Evolutionary conservation across 129 eudicot genomes (phyloP).

Genomic region (Pulicaria dysenterica): DNA sequence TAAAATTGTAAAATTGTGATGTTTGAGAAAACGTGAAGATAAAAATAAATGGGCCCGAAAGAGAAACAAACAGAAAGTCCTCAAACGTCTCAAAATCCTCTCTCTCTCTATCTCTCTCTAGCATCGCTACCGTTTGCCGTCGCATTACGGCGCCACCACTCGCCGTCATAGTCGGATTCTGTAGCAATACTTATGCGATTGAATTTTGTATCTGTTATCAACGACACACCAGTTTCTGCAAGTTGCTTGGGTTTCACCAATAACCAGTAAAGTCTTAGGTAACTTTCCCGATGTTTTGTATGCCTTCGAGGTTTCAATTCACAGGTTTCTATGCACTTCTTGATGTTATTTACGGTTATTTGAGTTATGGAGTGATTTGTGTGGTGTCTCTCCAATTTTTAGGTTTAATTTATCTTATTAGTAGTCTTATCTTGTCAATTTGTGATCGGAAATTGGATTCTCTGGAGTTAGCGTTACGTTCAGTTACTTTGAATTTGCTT

Average conservation of each 20-base stretch:
- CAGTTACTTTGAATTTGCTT: slow-evolving; percentile 15
- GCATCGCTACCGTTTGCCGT: slow-evolving; percentile 59
- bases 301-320: slow-evolving; percentile 10
- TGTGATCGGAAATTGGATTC: not conserved
- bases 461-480: not conserved
- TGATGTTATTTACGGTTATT: not conserved
- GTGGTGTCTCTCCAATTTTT: slow-evolving; percentile 6
- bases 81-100: slow-evolving; percentile 32
- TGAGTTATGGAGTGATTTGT: not conserved
- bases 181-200: not conserved
- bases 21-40: too few species aligned
- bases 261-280: slow-evolving; percentile 16
- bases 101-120: slow-evolving; percentile 37
- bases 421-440: not conserved
- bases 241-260: slow-evolving; percentile 10
- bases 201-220: not conserved
- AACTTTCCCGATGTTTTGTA: slow-evolving; percentile 1
- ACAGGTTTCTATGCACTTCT: not conserved
- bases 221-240: slow-evolving; percentile 10
- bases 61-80: not conserved
- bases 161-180: slow-evolving; percentile 10
- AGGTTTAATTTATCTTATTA: slow-evolving; percentile 25
- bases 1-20: too few species aligned
- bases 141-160: slow-evolving; percentile 46
- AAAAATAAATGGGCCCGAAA: not conserved